Evolutionary conservation across 345 rosid genomes (phyloP), one percentile per base, ranked within the genome.

Genomic region (Corchorus olitorius): DNA sequence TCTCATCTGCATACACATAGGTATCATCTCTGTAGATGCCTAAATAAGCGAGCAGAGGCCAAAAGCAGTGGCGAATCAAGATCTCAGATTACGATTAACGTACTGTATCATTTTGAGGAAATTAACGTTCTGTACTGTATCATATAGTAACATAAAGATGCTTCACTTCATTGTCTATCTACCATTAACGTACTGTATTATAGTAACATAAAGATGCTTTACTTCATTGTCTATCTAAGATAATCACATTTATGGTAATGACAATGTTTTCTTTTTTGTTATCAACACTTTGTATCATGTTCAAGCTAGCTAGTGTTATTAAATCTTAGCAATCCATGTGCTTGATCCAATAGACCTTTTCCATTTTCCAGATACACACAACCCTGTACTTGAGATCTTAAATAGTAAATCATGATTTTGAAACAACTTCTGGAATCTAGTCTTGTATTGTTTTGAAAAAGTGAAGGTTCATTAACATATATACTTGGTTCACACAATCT

Each of bases 201-300:
- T 68, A 48, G 72, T 48, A 48, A 48, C 72, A 48, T 22, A 70
- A 9, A 16, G 16, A 35, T 43, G 0, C 13, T n/a, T 50, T 37
- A 69, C 55, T 50, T 34, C 22, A 50, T 27, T 19, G 71, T 66
- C 53, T 10, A 20, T 66, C 53, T 10, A 20, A 12, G 4, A 53
- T 60, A 53, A n/a, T 34, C 61, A 70, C 15, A 70, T n/a, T 69
- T 33, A 33, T 49, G 72, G 10, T 68, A 39, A 27, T 27, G 27
- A 27, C 27, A 27, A 27, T 27, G 27, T 27, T 27, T 27, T 27
- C 27, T 27, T 17, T 69, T 33, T 15, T 50, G 73, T 5, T 69
- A 39, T 70, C 8, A 4, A n/a, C 61, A 34, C 8, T 52, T 70
- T 52, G 60, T 70, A 52, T 52, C 59, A 52, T 35, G 17, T 45